phyloP scores from a whole-genome alignment of 768 basidiomycete genomes.

The Exidia glandulosa region DNA sequence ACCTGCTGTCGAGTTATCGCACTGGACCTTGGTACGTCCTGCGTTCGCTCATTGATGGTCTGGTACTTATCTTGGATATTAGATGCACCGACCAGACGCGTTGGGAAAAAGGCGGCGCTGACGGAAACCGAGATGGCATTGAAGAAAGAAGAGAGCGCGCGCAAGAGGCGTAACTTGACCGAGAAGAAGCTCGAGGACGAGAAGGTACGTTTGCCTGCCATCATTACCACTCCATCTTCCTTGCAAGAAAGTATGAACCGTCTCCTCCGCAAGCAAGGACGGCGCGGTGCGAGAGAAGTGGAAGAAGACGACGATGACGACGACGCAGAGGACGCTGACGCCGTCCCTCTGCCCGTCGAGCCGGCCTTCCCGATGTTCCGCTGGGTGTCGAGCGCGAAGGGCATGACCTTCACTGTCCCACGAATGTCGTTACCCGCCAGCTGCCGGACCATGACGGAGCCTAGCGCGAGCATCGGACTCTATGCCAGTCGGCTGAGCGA shows the following conservation, averaged over 20 bases:
- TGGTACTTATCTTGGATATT: conserved; percentile 2
- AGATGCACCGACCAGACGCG: conserved; percentile 17
- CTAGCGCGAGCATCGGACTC: too few relatives aligned
- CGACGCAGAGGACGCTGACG: conserved; percentile 26
- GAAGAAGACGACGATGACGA: conserved; percentile 33
- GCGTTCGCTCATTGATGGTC: neutral
- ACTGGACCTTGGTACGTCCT: conserved; percentile 29
- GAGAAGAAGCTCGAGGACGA: conserved; percentile 82
- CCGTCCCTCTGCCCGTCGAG: conserved; percentile 15
- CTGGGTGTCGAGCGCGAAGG: conserved; percentile 54
- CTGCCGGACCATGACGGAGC: too few relatives aligned
- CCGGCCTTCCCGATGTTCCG: conserved; percentile 49
- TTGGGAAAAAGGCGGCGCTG: conserved; percentile 48
- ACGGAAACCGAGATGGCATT: conserved; percentile 66
- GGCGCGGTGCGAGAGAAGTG: conserved; percentile 20
- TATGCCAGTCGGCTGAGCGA: too few relatives aligned
- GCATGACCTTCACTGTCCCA: neutral
- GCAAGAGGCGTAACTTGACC: conserved; percentile 68
- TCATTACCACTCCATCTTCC: neutral
- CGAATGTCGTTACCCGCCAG: neutral
- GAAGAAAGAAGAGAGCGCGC: conserved; percentile 66
- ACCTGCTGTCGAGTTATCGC: too few relatives aligned
- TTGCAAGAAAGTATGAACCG: conserved; percentile 80
- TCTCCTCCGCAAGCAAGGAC: conserved; percentile 71
- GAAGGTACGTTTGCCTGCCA: conserved; percentile 37